Base-by-base conservation (phyloP, 306 rosid genomes). In the Quillaja saponaria region DNA sequence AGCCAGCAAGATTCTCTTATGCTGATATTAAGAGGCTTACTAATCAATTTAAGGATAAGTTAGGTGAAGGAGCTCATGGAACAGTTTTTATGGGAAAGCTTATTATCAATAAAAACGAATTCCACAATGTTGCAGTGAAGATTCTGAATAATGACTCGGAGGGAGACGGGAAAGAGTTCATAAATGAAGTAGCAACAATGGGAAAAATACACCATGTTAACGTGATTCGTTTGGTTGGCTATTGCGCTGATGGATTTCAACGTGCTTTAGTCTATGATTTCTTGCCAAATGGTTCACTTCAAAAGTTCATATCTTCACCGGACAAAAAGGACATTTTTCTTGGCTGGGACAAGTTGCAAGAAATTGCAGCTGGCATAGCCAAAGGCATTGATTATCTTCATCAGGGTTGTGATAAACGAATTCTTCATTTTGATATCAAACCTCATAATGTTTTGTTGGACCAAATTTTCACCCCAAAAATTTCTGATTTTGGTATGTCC, bases 361-460 rank as follows among this genome's bases (percentile, higher is more conserved):
- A 38, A 10, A 71, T 79, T 15, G 68, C 78, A 31, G 6, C 66
- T 0, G 81, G 68, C 14, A 61, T 71, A 21, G 76, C 81, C 0
- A 72, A 46, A 53, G 76, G 73, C 11, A 55, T 49, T 35, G 73
- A 59, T 19, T 80, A 64, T 64, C 85, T 55, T 35, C 81, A 76
- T 17, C 58, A 58, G 11, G 80, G 80, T 1, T 79, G 84, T 41
- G 74, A 79, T 34, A 57, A 74, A 14, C 37, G 42, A 44, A 79
- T 79, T 16, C 70, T 74, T 6, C 83, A 79, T 31, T 70, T 79
- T 4, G 74, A 76, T 39, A 63, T 72, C n/a, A 73, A 73, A n/a
- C 71, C 62, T 20, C 71, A 49, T 6, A 65, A 65, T 38, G 34
- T 65, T 28, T 49, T 65, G 18, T 41, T 65, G 8, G 62, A 53